Evolutionary conservation across 768 basidiomycete genomes (phyloP).

Genomic region (Lactarius deliciosus): DNA sequence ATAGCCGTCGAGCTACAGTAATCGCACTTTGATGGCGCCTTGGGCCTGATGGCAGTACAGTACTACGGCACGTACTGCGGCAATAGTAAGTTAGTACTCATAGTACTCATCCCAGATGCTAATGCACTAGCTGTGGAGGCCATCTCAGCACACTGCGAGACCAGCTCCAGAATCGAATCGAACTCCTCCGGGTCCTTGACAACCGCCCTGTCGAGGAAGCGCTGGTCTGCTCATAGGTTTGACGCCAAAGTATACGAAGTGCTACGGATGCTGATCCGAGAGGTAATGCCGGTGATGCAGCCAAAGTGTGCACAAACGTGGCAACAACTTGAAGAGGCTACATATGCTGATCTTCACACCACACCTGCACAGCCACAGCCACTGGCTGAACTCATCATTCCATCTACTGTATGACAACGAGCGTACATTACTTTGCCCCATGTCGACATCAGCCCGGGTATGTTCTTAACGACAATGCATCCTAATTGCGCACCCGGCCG

Average conservation of each 20-base stretch:
- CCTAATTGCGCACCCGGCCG: neutral
- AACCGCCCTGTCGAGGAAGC: neutral
- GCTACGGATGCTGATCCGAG: neutral
- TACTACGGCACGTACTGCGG: neutral
- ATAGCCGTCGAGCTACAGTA: too few species aligned
- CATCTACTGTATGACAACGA: neutral
- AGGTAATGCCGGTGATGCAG: too few species aligned
- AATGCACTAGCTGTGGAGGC: too few species aligned
- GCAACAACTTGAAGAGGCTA: too few species aligned
- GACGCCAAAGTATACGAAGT: neutral
- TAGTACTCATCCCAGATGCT: neutral
- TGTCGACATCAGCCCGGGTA: neutral
- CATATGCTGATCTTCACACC: too few species aligned
- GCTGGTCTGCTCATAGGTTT: neutral
- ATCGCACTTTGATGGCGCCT: neutral
- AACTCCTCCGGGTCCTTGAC: neutral
- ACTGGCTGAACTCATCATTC: neutral
- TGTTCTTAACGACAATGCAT: neutral
- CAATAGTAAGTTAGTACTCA: too few species aligned
- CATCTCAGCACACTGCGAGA: neutral
- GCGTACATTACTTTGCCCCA: neutral
- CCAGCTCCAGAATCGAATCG: neutral
- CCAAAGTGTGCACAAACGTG: too few species aligned
- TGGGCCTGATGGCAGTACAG: neutral
- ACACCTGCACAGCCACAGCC: neutral